A percentile compares a stretch with the other conserved stretches of the same genome.
Evolutionary conservation across 164 flowering plant genomes (phyloP).

Genomic region (Buxus sempervirens): DNA sequence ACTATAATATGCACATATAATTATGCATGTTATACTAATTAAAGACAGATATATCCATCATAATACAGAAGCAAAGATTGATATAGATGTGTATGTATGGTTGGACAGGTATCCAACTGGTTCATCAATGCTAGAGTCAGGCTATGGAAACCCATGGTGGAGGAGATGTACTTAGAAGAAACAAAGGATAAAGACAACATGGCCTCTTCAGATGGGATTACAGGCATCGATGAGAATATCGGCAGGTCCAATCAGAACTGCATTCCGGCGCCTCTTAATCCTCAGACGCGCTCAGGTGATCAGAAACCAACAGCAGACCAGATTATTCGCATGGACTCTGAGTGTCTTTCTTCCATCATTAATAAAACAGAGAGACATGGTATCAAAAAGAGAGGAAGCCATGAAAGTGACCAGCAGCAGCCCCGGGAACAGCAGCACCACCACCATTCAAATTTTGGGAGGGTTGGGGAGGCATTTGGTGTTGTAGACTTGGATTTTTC

Average conservation of each 20-base stretch:
- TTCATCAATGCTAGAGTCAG: slow-evolving; percentile 95
- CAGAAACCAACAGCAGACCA: slow-evolving; percentile 61
- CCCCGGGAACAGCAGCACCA: slow-evolving; percentile 17
- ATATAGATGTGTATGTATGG: background rate
- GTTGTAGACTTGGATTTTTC: slow-evolving; percentile 66
- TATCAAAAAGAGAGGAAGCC: slow-evolving; percentile 8
- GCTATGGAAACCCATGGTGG: slow-evolving; percentile 99
- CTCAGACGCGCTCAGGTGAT: slow-evolving; percentile 27
- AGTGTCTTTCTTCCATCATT: slow-evolving; percentile 71
- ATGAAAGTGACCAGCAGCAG: slow-evolving; percentile 21
- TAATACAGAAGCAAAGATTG: background rate
- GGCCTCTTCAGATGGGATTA: slow-evolving; percentile 32
- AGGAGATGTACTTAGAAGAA: slow-evolving; percentile 94
- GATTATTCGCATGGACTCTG: slow-evolving; percentile 58
- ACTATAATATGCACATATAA: no score
- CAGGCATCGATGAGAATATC: slow-evolving; percentile 22
- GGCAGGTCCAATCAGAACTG: slow-evolving; percentile 19
- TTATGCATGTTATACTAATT: no score
- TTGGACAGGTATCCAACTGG: slow-evolving; percentile 89
- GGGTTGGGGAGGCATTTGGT: slow-evolving; percentile 30
- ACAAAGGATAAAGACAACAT: slow-evolving; percentile 53
- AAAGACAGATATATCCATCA: no score
- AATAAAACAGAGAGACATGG: slow-evolving; percentile 38
- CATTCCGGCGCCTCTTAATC: no score
- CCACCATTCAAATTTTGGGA: slow-evolving; percentile 28